A percentile compares a stretch with the other conserved stretches of the same genome.
Evolutionary conservation across 108 stramenopile genomes (phyloP).

Genomic region (Nitzschia sp.): DNA sequence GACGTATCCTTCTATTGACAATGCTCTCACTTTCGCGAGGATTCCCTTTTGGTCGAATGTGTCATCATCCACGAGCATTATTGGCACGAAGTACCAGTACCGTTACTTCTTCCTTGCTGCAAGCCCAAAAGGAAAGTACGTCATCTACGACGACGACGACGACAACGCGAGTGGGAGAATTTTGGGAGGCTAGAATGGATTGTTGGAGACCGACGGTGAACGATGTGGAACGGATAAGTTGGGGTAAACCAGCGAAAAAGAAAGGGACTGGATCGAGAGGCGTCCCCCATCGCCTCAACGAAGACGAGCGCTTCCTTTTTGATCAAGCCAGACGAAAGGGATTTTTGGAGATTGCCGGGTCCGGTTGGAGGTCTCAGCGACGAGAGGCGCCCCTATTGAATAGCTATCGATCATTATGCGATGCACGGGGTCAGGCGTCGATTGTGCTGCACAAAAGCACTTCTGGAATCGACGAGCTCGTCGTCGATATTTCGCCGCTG

Average conservation of each 20-base stretch:
- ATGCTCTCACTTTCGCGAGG: neutral
- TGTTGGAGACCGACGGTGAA: conserved; percentile 73
- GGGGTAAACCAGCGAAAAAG: conserved; percentile 83
- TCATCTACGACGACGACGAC: neutral
- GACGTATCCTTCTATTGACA: neutral
- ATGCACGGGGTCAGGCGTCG: conserved; percentile 69
- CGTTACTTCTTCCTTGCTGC: too few relatives aligned
- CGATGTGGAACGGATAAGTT: conserved; percentile 83
- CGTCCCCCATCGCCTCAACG: conserved; percentile 80
- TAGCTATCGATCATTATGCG: conserved; percentile 77
- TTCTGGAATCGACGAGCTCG: conserved; percentile 62
- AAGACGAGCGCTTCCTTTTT: conserved; percentile 70
- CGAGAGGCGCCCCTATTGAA: conserved; percentile 82
- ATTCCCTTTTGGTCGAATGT: neutral
- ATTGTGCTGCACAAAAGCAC: conserved; percentile 71
- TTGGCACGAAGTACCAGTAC: neutral
- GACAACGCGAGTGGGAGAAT: conserved; percentile 13
- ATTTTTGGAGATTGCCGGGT: conserved; percentile 70
- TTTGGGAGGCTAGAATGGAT: conserved; percentile 56
- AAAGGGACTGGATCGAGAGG: conserved; percentile 82
- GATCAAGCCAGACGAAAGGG: conserved; percentile 81
- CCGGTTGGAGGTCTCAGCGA: conserved; percentile 72
- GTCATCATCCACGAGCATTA: neutral
- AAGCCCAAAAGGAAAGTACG: too few relatives aligned
- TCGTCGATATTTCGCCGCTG: conserved; percentile 77